Base-by-base conservation (phyloP, 2,329 filamentous ascomycete genomes). In the Coniella lustricola region DNA sequence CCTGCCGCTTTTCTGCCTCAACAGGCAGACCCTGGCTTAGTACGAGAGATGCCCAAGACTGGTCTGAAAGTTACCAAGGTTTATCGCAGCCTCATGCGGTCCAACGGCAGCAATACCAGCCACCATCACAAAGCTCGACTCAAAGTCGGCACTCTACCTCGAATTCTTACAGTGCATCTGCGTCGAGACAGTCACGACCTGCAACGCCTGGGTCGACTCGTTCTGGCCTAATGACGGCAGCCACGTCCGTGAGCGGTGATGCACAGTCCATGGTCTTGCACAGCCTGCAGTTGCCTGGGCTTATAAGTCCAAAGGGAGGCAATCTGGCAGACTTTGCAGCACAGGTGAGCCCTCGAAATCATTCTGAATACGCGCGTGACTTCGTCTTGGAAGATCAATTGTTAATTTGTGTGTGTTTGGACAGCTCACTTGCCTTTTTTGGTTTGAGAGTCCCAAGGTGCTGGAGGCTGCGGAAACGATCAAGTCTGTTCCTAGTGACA, bases 401-500 rank as follows among this genome's bases (percentile, higher is more conserved):
- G n/a, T n/a, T n/a, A 47, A 54, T 31, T 20, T 44, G 25, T 5
- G 25, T 58, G 42, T 16, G 13, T 38, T 50, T 3, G 25, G 5
- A 29, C 60, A 95, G 87, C 87, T 97, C 67, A 95, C 91, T 12
- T 96, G 91, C 62, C 75, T 98, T 13, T 96, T 97, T 70, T 97
- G 93, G 91, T 97, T 97, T 63, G 90, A 97, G 67, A 86, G 85
- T 14, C 85, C 87, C 37, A 77, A 85, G n/a, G 85, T 85, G 18
- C 71, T 97, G 14, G 79, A 85, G 57, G 76, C 80, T 49, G 87
- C 90, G 33, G 85, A 90, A 62, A 79, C 82, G 9, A 69, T 79
- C 49, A 64, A 67, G 55, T 59, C 67, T 44, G 60, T 68, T 57
- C 66, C 72, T 34, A 55, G 71, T 32, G 62, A 63, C 9, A 57